These are phyloP conservation scores for Hysterangium stoloniferum DNA, from an alignment of 768 basidiomycete genomes.

Conservation along the genomic window DNA sequence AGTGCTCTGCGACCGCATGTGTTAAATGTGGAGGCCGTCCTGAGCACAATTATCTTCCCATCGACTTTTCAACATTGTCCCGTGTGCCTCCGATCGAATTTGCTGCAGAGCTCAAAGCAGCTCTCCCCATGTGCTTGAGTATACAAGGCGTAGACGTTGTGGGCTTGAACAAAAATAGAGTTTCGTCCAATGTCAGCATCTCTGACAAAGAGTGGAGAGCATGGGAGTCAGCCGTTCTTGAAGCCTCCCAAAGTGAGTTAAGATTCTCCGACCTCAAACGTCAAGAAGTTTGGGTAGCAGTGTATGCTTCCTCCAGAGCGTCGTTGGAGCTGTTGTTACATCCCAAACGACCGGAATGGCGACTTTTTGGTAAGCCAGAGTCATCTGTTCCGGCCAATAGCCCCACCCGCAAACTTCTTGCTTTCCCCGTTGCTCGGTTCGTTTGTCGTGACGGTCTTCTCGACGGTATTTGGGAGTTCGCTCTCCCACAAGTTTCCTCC, in stretches of 20 bases:
- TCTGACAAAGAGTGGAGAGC: slow-evolving; percentile 51
- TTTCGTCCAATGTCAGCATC: slow-evolving; percentile 33
- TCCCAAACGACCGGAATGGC: slow-evolving; percentile 74
- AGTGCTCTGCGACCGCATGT: slow-evolving; percentile 77
- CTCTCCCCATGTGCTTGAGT: slow-evolving; percentile 80
- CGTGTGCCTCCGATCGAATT: slow-evolving; percentile 72
- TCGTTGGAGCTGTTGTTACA: slow-evolving; percentile 71
- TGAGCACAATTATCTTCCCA: slow-evolving; percentile 63
- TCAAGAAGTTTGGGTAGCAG: slow-evolving; percentile 79
- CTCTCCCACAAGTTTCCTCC: slow-evolving; percentile 51
- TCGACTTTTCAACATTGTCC: slow-evolving; percentile 42
- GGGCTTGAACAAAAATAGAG: slow-evolving; percentile 45
- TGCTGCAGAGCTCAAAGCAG: slow-evolving; percentile 66
- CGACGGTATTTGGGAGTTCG: slow-evolving; percentile 71
- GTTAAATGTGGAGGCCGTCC: slow-evolving; percentile 85
- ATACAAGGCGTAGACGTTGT: slow-evolving; percentile 42
- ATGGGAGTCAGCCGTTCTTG: slow-evolving; percentile 63
- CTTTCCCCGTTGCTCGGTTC: slow-evolving; percentile 71
- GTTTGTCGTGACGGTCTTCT: slow-evolving; percentile 45
- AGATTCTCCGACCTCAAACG: slow-evolving; percentile 82
- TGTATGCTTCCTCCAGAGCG: slow-evolving; percentile 67
- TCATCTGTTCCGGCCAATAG: slow-evolving; percentile 67
- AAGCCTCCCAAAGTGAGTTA: slow-evolving; percentile 53
- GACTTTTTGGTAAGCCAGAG: slow-evolving; percentile 67
- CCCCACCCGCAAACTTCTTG: slow-evolving; percentile 65